Evolutionary conservation across 345 rosid species (phyloP), one percentile per base, ranked within the genome.

Genomic region (Dipteronia sinensis): DNA sequence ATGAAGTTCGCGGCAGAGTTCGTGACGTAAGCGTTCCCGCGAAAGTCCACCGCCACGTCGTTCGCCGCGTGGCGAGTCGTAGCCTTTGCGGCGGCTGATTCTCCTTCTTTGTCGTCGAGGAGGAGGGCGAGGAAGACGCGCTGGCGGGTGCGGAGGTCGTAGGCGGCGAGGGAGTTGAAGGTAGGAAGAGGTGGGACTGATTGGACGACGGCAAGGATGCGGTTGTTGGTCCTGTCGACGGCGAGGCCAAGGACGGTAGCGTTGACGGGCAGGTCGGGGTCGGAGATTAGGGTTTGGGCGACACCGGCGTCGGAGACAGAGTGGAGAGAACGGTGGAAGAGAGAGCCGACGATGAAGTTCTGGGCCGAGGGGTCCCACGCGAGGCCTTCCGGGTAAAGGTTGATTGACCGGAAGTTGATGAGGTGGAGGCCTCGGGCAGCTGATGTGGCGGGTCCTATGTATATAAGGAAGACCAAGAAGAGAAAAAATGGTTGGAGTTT

Each of bases 221-320:
- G 97, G 44, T 84, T 79, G 83, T 84, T 69, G 82, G 72, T 34
- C 11, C 83, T 73, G 80, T 94, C 97, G 42, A 94, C 78, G 38
- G 93, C 55, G 53, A 93, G 80, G 63, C 98, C 98, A 1, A 86
- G 66, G 61, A 94, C 63, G 51, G 90, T 81, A 63, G 89, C n/a
- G 85, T 91, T 91, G 1, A 75, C 79, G 10, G 98, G 98, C 11
- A 94, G 90, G 64, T 76, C 56, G 10, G 74, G 85, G 67, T 94
- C 98, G 73, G 82, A 85, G 62, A 93, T 62, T 20, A 93, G 73
- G 10, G 87, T 87, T 68, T 92, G 85, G 40, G 86, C 34, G 77
- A 91, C 93, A 53, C 92, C 97, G 19, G 92, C 96, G 65, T 94
- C 97, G 58, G 98, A 94, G 74, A 94, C 91, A 63, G 97, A 82